Base-by-base conservation (phyloP, 345 rosid genomes). In the Linum lewisii region DNA sequence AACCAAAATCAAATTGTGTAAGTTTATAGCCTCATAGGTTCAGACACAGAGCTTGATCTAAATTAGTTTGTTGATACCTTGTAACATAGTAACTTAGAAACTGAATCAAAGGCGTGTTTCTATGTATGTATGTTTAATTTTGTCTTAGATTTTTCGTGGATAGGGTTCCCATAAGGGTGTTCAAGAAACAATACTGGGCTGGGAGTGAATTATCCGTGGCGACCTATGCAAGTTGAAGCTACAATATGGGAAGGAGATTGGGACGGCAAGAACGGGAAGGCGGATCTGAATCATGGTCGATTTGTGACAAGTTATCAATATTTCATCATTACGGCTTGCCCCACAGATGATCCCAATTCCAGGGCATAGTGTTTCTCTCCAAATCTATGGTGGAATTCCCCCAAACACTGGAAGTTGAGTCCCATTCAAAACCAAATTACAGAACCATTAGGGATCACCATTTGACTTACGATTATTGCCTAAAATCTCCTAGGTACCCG, bases 221-320 rank as follows among this genome's bases (percentile, higher is more conserved):
- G 73, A 24, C 71, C 86, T 21, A 84, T 82, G 95, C 74, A 70
- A 34, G 14, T 84, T 29, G 72, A 67, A 59, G 87, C 68, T 53
- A 86, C 89, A 72, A 25, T 86, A 45, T 89, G 89, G 89, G 64
- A 89, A 20, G 95, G 89, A 16, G 80, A 78, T 9, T 89, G 87
- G 97, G 89, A 83, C 23, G 81, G 86, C 13, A 26, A 26, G 32
- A 73, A 74, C 13, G 85, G 86, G 7, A 86, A 82, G 77, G 75
- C 64, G 1, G 55, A 89, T 54, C 84, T 89, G 91, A 75, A 69
- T 9, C 26, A 68, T 5, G 78, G 90, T 53, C 95, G 88, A 1
- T 89, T 86, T 62, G 37, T 45, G 25, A 86, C 85, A 47, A 42
- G 74, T 19, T 86, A 75, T 54, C 69, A 63, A 63, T 72, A 77